phyloP scores from a whole-genome alignment of 2,329 filamentous ascomycete genomes.

The Fonsecaea multimorphosa region DNA sequence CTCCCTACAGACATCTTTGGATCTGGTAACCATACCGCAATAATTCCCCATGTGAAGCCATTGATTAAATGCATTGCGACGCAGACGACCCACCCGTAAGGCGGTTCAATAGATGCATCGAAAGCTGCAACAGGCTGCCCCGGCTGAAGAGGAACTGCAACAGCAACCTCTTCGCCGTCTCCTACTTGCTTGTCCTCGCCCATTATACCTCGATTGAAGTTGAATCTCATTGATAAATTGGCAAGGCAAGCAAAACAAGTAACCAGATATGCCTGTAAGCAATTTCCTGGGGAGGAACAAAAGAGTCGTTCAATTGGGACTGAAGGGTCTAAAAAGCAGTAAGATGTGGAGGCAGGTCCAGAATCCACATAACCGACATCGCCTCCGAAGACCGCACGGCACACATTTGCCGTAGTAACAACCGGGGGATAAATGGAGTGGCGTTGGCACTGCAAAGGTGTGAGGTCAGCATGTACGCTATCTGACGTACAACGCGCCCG shows the following conservation, averaged over 20 bases:
- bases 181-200: constrained; percentile 16
- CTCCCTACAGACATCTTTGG: background rate
- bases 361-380: background rate
- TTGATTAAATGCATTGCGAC: constrained; percentile 42
- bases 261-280: background rate
- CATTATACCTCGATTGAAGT: background rate
- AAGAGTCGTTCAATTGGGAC: background rate
- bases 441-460: background rate
- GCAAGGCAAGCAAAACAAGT: background rate
- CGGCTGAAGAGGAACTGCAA: constrained; percentile 21
- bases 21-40: constrained; percentile 32
- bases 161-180: constrained; percentile 15
- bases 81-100: constrained; percentile 45
- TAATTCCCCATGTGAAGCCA: constrained; percentile 45
- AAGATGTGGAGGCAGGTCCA: constrained; percentile 11
- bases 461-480: background rate
- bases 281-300: background rate
- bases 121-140: constrained; percentile 6
- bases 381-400: constrained; percentile 16
- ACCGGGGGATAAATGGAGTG: background rate
- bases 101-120: constrained; percentile 33
- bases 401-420: constrained; percentile 12
- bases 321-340: background rate
- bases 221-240: background rate
- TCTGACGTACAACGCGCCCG: background rate